Conservation (phyloP, 306 rosid genomes). For the Phaseolus lunatus region DNA sequence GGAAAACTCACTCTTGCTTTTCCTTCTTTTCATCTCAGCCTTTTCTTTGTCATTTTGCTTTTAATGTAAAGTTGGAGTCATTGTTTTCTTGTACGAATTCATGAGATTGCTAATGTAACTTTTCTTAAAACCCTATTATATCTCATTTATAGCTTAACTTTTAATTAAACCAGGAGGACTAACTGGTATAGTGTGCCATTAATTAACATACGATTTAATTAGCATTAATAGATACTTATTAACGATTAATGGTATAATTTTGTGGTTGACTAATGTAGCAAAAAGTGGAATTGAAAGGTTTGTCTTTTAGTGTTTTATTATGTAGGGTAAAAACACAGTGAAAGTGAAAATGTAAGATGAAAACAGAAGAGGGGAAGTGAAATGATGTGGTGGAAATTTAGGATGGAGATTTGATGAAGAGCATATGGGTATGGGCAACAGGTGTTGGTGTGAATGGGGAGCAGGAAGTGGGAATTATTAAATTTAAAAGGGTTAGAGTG, state of each 20-base stretch:
- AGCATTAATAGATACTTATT: too few relatives aligned
- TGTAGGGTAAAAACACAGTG: neutral
- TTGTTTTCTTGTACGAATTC: constrained; percentile 45
- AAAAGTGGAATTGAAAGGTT: neutral
- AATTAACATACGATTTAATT: too few relatives aligned
- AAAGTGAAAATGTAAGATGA: neutral
- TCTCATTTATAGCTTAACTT: constrained; percentile 10
- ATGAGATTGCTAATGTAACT: constrained; percentile 37
- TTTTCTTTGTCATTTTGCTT: constrained; percentile 28
- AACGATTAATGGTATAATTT: constrained; percentile 5
- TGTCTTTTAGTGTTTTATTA: constrained; percentile 1
- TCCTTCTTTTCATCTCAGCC: constrained; percentile 29
- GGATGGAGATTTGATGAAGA: constrained; percentile 10
- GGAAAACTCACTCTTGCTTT: constrained; percentile 37
- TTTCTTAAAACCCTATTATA: neutral
- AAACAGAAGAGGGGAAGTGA: neutral
- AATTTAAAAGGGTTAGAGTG: neutral
- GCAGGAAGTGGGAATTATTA: constrained; percentile 36
- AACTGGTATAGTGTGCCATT: neutral
- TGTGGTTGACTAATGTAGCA: constrained; percentile 2
- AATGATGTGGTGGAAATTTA: neutral
- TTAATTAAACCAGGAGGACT: neutral
- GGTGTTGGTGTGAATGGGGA: constrained; percentile 12
- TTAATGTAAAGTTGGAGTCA: constrained; percentile 43
- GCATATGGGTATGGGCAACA: neutral